Base-by-base conservation (phyloP, 352 stramenopile genomes). In the Globisporangium middletonii region DNA sequence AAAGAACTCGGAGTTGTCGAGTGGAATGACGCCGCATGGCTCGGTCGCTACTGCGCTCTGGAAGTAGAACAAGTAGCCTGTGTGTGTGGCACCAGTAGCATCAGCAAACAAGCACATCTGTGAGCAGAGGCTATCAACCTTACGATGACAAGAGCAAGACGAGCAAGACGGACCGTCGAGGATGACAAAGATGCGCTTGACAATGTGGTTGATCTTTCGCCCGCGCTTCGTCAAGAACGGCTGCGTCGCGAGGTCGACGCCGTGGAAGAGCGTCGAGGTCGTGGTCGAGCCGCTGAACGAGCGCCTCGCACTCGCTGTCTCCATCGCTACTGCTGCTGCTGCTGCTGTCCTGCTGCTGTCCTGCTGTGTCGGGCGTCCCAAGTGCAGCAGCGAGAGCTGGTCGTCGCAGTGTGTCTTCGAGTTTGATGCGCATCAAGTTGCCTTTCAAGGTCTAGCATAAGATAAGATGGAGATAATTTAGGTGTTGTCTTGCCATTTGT, bases 1-100 rank as follows among this genome's bases (percentile, higher is more conserved):
- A 35, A 85, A 71, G 57, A 82, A 92, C 62, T 89, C 72, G 11
- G 82, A 64, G 59, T 79, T 76, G 45, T 85, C 69, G 13, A 92
- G 61, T 13, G 79, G 64, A 18, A 92, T 60, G 18, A 92, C 67
- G 0, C 82, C 82, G 55, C 76, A 88, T 3, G 79, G 82, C 50
- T 83, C 72, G 1, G 63, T 68, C 12, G 77, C 65, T 16, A 64
- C 53, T 4, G 74, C 65, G 46, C 73, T 69, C 47, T 85, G 77
- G 48, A 92, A 92, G 79, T 90, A 92, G 67, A 92, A 90, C 38
- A 92, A 57, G 54, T 87, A 89, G 50, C 72, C 79, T 92, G 47
- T 18, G 50, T 8, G 53, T 18, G 13, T 37, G 35, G 53, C 47
- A 38, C 18, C 43, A 46, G 43, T 26, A 48, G 5, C 26, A 59